Evolutionary conservation across 257 asterid genomes (phyloP).

Genomic region (Misopates orontium): DNA sequence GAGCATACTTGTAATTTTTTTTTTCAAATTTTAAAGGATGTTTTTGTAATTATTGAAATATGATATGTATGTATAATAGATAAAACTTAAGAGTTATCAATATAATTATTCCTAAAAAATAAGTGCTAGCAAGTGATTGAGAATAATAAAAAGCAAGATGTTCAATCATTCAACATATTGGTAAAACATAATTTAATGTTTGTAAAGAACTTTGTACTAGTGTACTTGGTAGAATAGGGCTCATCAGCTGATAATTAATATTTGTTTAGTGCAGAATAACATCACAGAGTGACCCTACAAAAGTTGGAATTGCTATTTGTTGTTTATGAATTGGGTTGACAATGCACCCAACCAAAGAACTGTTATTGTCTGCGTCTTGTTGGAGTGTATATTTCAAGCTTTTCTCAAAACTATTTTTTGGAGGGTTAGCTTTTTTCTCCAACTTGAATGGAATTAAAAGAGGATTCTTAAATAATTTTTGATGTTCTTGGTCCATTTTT

Average conservation of each 20-base stretch:
- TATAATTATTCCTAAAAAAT: background rate
- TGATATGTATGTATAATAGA: too few relatives aligned
- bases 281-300: slow-evolving; percentile 14
- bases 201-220: slow-evolving; percentile 34
- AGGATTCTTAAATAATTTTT: slow-evolving; percentile 30
- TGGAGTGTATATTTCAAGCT: slow-evolving; percentile 39
- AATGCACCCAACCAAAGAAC: background rate
- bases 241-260: slow-evolving; percentile 17
- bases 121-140: background rate
- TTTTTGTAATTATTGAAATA: too few relatives aligned
- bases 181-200: slow-evolving; percentile 5
- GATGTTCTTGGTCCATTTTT: background rate
- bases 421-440: background rate
- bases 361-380: slow-evolving; percentile 31
- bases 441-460: slow-evolving; percentile 21
- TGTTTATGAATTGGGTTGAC: background rate
- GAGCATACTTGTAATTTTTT: too few relatives aligned
- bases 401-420: slow-evolving; percentile 11
- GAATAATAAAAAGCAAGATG: slow-evolving; percentile 23
- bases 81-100: background rate
- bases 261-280: slow-evolving; percentile 7
- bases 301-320: slow-evolving; percentile 10
- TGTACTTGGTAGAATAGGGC: slow-evolving; percentile 36
- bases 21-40: too few relatives aligned
- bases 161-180: slow-evolving; percentile 29